Conservation (phyloP, 768 basidiomycete genomes). For the Suillus placidus region DNA sequence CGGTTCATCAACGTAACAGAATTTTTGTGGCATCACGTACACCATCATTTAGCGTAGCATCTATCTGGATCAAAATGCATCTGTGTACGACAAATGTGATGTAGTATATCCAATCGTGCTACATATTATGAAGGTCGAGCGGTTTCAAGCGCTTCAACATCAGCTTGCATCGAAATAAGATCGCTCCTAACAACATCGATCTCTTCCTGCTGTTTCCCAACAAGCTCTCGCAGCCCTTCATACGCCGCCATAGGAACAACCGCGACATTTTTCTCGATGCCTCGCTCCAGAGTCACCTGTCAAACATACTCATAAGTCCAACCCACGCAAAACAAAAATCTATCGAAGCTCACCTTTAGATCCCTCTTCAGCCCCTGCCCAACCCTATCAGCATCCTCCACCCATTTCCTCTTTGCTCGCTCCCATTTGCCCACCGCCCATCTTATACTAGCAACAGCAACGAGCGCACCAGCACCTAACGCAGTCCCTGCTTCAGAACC, state of each 20-base stretch:
- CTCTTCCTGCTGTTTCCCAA: constrained; percentile 46
- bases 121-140: neutral
- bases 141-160: neutral
- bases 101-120: neutral
- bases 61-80: constrained; percentile 17
- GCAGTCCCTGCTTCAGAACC: constrained; percentile 59
- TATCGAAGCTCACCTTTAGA: constrained; percentile 49
- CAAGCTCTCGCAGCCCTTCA: constrained; percentile 44
- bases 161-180: constrained; percentile 8
- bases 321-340: constrained; percentile 12
- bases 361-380: constrained; percentile 67
- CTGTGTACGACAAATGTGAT: neutral
- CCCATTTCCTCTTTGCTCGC: constrained; percentile 65
- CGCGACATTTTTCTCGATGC: constrained; percentile 54
- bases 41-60: constrained; percentile 22
- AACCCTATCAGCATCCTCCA: constrained; percentile 65
- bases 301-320: neutral
- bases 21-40: constrained; percentile 31
- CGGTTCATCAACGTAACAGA: constrained; percentile 18
- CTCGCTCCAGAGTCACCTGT: constrained; percentile 50
- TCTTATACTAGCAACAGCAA: constrained; percentile 50
- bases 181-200: constrained; percentile 47
- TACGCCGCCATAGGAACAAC: constrained; percentile 55
- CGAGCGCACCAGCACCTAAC: constrained; percentile 59
- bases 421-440: constrained; percentile 74